Base-by-base conservation (phyloP, 1,139 yeast genomes). In the Candida sojae region DNA sequence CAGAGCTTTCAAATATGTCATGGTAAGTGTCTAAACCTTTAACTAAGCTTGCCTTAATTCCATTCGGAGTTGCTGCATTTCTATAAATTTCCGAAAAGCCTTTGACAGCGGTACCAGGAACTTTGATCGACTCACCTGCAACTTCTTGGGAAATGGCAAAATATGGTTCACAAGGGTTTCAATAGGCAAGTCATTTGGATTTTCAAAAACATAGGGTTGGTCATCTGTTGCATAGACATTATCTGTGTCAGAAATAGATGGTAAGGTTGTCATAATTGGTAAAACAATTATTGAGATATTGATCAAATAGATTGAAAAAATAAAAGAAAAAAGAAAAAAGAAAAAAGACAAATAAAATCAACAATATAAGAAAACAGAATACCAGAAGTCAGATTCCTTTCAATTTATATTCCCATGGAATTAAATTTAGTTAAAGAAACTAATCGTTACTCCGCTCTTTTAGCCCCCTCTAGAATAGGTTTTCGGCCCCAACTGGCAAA, bases 51-150 rank as follows among this genome's bases (percentile, higher is more conserved):
- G 52, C 53, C 52, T 71, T 72, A 39, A 62, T 47, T 3, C 53
- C 52, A 21, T 53, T 53, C 13, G 68, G 63, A n/a, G 43, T 45
- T 35, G 57, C 57, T 28, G 62, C 62, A 53, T 70, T 72, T 39
- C 78, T 56, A 57, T 66, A 73, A 41, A 72, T 62, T 10, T 63
- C 58, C 10, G 75, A 67, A 49, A 51, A 67, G 1, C 75, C 77
- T 1, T 53, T 58, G 30, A 56, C 54, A 29, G 55, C 66, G 11
- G 75, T 59, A 2, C 72, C 73, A 1, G 68, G 64, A 17, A 72
- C 49, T 4, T 70, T 60, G 5, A 63, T 57, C 1, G 75, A 57
- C 11, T 48, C 38, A 30, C 53, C 45, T 41, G 49, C 44, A 4
- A 47, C 44, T 9, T 52, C 50, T 13, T 49, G 48, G 6, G 60